Conservation (phyloP, 148 eudicot genomes). For the Cornus controversa region DNA sequence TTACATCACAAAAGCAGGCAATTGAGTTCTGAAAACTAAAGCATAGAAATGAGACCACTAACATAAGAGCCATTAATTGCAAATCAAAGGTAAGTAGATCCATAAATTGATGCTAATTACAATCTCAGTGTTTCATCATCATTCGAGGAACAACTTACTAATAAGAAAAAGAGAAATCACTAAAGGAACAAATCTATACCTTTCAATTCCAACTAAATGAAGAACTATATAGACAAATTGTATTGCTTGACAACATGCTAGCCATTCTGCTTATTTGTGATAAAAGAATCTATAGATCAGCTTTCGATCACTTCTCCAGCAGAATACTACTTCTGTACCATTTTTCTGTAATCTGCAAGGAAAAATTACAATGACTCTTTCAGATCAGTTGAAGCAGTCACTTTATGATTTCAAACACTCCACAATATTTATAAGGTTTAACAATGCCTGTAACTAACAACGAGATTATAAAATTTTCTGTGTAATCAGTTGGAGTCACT, state of each 20-base stretch:
- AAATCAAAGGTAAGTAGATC: background rate
- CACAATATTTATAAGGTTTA: background rate
- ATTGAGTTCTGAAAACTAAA: too few relatives aligned
- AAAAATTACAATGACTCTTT: background rate
- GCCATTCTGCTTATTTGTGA: background rate
- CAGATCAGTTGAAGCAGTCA: background rate
- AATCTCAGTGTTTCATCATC: constrained; percentile 6
- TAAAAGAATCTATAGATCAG: constrained; percentile 17
- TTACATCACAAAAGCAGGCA: too few relatives aligned
- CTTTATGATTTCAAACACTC: background rate
- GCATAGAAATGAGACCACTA: too few relatives aligned
- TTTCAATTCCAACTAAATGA: constrained; percentile 3
- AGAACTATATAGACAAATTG: background rate
- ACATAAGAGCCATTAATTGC: too few relatives aligned
- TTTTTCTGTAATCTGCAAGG: constrained; percentile 44
- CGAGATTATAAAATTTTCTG: background rate
- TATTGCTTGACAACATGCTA: background rate
- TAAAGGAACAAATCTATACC: background rate
- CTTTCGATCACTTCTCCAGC: constrained; percentile 36
- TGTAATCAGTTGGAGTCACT: background rate
- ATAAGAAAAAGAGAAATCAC: background rate
- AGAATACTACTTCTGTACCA: constrained; percentile 39
- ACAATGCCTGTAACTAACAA: too few relatives aligned
- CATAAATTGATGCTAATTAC: constrained; percentile 10
- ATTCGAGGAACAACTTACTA: background rate